A percentile compares a stretch with the other conserved stretches of the same genome.
Evolutionary conservation across 192 early-diverging fungal genomes (phyloP).

Genomic region (Podila minutissima): DNA sequence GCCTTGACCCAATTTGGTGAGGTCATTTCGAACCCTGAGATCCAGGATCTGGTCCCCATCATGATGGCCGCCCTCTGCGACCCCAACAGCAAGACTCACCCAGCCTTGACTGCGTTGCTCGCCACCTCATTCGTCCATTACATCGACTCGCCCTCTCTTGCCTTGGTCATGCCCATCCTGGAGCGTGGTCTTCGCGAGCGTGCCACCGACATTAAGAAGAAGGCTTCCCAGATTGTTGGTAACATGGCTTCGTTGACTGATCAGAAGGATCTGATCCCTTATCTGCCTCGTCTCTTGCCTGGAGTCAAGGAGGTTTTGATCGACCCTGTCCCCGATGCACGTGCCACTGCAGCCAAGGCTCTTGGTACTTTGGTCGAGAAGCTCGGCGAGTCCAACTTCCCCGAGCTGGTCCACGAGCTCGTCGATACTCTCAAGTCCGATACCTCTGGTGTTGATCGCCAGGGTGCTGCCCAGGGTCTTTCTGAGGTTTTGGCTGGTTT

Average conservation of each 20-base stretch:
- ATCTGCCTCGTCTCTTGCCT: slow-evolving; percentile 85
- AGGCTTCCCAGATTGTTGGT: slow-evolving; percentile 97
- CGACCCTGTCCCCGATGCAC: slow-evolving; percentile 96
- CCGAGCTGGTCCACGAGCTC: slow-evolving; percentile 88
- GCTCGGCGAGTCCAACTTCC: slow-evolving; percentile 95
- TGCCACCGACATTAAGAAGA: slow-evolving; percentile 91
- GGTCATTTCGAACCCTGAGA: slow-evolving; percentile 98
- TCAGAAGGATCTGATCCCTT: slow-evolving; percentile 91
- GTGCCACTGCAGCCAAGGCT: slow-evolving; percentile 93
- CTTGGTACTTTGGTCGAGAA: slow-evolving; percentile 92
- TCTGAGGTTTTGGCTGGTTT: slow-evolving; percentile 93
- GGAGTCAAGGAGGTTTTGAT: slow-evolving; percentile 89
- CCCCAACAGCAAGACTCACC: slow-evolving; percentile 86
- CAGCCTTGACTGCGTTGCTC: slow-evolving; percentile 85
- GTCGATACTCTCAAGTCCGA: slow-evolving; percentile 88
- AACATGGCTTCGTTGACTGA: slow-evolving; percentile 98
- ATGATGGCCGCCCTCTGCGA: slow-evolving; percentile 88
- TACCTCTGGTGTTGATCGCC: slow-evolving; percentile 91
- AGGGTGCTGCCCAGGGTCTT: slow-evolving; percentile 97
- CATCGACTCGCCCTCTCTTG: slow-evolving; percentile 96
- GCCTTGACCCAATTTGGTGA: slow-evolving; percentile 91
- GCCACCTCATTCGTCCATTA: slow-evolving; percentile 98
- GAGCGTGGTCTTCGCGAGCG: slow-evolving; percentile 92
- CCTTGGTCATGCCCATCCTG: slow-evolving; percentile 94
- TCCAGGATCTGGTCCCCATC: slow-evolving; percentile 89